Evolutionary conservation across 1,284 basidiomycete genomes (phyloP), one percentile per base, ranked within the genome.

Genomic region (Trichosporon coremiiforme): DNA sequence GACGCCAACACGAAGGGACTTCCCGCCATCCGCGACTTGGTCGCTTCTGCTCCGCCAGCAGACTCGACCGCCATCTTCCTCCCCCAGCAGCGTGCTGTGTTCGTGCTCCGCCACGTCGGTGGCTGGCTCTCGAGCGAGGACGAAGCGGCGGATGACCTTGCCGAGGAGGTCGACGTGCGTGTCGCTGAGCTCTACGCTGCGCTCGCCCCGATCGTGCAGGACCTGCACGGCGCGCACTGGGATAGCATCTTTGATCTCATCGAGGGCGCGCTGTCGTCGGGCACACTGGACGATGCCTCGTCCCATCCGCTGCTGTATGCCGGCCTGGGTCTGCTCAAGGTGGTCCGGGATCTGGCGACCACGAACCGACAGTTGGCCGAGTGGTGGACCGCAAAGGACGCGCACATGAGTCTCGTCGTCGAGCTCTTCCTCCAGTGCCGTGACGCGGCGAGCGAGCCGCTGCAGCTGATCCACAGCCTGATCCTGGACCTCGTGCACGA

Each of bases 221-320:
- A 89, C 76, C 86, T 98, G 0, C 85, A 89, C 4, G 97, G 97
- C 0, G 86, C 87, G 0, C 97, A 98, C 80, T 96, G 96, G 93
- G 92, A 94, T 66, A 88, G 95, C 63, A 89, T 97, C 17, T 95
- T 94, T 78, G 95, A 98, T 79, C 83, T 98, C 6, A 82, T 97
- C 22, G 94, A 97, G 80, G 91, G 88, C 67, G 94, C 93, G 74
- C 85, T 98, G 0, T 94, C 96, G 86, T 92, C 93, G 72, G 71
- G 85, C 80, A 87, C 88, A 0, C 85, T 94, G 20, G 83, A 85
- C 8, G 90, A 94, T 50, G 81, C 86, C 2, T 76, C 82, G 0
- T 88, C 88, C 0, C 85, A 93, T 41, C 87, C 89, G 0, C 84
- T 87, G 0, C 84, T 97, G 3, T 87, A 89, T 67, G 86, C 90